phyloP scores from a whole-genome alignment of 768 basidiomycete genomes.

The Mycena haematopus region DNA sequence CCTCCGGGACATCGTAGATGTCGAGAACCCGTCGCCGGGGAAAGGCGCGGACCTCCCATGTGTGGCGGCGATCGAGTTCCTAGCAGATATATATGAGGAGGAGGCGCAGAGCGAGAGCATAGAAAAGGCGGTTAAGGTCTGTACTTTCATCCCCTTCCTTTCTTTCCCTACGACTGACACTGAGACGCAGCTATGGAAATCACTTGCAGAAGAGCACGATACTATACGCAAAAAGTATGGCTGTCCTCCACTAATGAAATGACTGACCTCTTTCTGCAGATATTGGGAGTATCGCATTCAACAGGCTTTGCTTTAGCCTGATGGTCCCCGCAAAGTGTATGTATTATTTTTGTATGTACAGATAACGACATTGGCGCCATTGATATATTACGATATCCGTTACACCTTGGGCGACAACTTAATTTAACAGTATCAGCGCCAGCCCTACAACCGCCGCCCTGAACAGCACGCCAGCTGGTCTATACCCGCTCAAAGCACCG shows the following conservation, averaged over 20 bases:
- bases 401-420: background rate
- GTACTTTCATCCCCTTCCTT: slow-evolving; percentile 23
- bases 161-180: slow-evolving; percentile 7
- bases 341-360: slow-evolving; percentile 26
- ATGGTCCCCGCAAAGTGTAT: background rate
- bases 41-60: slow-evolving; percentile 76
- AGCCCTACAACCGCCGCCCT: background rate
- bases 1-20: slow-evolving; percentile 59
- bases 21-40: slow-evolving; percentile 77
- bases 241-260: too few species aligned
- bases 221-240: slow-evolving; percentile 64
- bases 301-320: slow-evolving; percentile 9
- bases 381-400: background rate
- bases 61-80: slow-evolving; percentile 80
- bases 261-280: slow-evolving; percentile 41
- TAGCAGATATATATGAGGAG: slow-evolving; percentile 77
- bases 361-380: background rate
- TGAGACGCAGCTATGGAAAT: slow-evolving; percentile 66
- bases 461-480: background rate
- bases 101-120: slow-evolving; percentile 55
- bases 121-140: slow-evolving; percentile 57
- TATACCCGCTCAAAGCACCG: background rate
- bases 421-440: slow-evolving; percentile 1
- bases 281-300: slow-evolving; percentile 80
- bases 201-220: slow-evolving; percentile 72